Evolutionary conservation across 2,329 filamentous ascomycete genomes (phyloP), one percentile per base, ranked within the genome.

Genomic region (Neocatenulostroma microsporum): DNA sequence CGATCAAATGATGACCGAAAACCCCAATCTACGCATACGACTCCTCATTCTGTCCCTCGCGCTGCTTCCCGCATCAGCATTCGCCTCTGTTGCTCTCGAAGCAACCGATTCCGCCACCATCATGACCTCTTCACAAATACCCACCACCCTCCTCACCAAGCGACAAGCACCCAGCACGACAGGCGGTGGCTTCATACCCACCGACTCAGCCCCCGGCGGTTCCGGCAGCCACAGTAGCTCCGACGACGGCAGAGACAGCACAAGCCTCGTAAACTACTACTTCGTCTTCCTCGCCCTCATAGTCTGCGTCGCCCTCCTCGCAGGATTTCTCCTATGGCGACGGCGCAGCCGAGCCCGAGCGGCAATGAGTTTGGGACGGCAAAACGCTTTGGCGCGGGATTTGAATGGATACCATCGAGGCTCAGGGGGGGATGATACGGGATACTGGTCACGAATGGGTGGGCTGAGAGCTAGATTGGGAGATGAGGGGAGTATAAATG

Each of bases 261-360:
- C 49, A 12, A 26, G 43, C 18, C 51, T 69, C 3, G 61, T 66
- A 36, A 62, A 66, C 41, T 67, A 70, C 47, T 73, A 73, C 45
- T 73, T 77, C 56, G 65, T 73, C 47, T 77, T 75, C 60, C 64
- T 79, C 31, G 64, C 72, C 18, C 62, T 78, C 17, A 62, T 69
- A 10, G 49, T 74, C 32, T 57, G 66, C 38, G 53, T 72, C 40
- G 62, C 69, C 30, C 54, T 67, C 4, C 39, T 72, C 3, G 53
- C 61, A 11, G 46, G 63, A 12, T 64, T 69, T 43, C 53, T 72
- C 29, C 58, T 72, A 34, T 58, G 69, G 34, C 61, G 63, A 11
- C 64, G 67, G 9, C 61, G 62, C 49, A 62, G 50, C 47, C 60
- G 44, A 48, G 59, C 46, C 23, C 56, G 44, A 31, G 23, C 20